Evolutionary conservation across 768 basidiomycete genomes (phyloP), one percentile per base, ranked within the genome.

Genomic region (Pisolithus marmoratus): DNA sequence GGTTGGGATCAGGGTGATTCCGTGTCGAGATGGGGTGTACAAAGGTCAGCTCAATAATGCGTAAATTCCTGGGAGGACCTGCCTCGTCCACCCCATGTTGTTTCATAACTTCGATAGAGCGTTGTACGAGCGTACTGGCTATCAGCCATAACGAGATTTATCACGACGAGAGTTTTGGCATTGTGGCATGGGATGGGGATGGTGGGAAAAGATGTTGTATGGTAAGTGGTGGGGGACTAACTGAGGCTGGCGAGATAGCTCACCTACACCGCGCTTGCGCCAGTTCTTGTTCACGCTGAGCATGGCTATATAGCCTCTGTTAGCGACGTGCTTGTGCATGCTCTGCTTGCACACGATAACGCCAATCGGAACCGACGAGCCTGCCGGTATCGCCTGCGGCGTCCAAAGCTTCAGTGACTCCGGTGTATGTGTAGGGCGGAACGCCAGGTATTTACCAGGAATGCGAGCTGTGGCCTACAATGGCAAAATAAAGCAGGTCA

Each of bases 281-380:
- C 84, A 96, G 37, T 75, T 70, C 68, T 84, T 85, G 68, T 80
- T 78, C 26, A 97, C 93, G 62, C 90, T 92, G 50, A 98, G 81
- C 96, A 98, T 98, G 36, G 94, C 96, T 53, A 99, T 95, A 66
- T 99, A 99, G 14, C 96, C 96, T 64, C 96, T 72, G 65, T 93
- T 90, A 9, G 81, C 73, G 37, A 73, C 70, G 55, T 85, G 79
- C 50, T 76, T 75, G 71, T 98, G 96, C 66, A 81, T 76, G 60
- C 93, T 93, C 71, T 96, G 95, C 76, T 98, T 99, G 81, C 93
- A 96, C 20, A 99, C 87, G 54, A 99, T 91, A 15, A 91, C 90
- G 26, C 92, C 96, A 55, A 98, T 81, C 17, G 94, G 90, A 24
- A 71, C 72, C 9, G 78, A 61, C 11, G 60, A 68, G 19, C 46